Conservation (phyloP, 1,284 basidiomycete genomes). For the Ganoderma multipileum region DNA sequence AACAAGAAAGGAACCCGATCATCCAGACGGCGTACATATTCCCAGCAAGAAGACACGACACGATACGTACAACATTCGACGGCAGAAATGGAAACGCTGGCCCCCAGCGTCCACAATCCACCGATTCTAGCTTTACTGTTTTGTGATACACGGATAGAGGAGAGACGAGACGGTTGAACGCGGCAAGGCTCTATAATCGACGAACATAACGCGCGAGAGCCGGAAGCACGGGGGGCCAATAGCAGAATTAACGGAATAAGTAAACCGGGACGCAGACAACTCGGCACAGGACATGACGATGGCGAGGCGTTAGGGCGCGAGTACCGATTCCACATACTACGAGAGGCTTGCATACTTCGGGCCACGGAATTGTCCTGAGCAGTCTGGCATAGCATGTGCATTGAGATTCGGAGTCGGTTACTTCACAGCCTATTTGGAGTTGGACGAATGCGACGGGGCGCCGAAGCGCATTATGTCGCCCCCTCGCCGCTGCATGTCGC, state of each 20-base stretch:
- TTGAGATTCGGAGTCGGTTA: neutral
- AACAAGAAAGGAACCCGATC: slow-evolving; percentile 5
- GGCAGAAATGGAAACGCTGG: neutral
- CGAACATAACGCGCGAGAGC: slow-evolving; percentile 2
- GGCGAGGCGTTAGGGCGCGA: neutral
- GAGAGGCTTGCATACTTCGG: neutral
- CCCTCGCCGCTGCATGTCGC: slow-evolving; percentile 50
- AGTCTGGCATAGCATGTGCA: neutral
- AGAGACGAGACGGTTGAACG: neutral
- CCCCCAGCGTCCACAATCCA: neutral
- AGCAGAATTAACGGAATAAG: slow-evolving; percentile 27
- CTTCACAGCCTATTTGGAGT: neutral
- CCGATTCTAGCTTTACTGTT: slow-evolving; percentile 3
- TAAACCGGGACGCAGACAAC: slow-evolving; percentile 10
- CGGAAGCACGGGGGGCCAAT: slow-evolving; percentile 14
- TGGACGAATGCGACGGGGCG: slow-evolving; percentile 32
- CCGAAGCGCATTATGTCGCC: slow-evolving; percentile 55
- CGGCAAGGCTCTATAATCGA: neutral
- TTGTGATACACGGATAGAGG: neutral
- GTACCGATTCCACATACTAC: neutral
- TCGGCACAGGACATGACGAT: neutral
- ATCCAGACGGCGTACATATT: neutral
- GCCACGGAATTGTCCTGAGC: neutral
- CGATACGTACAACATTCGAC: neutral
- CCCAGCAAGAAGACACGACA: neutral